Conservation (phyloP, 2,329 filamentous ascomycete genomes). For the Fusarium ambrosium region DNA sequence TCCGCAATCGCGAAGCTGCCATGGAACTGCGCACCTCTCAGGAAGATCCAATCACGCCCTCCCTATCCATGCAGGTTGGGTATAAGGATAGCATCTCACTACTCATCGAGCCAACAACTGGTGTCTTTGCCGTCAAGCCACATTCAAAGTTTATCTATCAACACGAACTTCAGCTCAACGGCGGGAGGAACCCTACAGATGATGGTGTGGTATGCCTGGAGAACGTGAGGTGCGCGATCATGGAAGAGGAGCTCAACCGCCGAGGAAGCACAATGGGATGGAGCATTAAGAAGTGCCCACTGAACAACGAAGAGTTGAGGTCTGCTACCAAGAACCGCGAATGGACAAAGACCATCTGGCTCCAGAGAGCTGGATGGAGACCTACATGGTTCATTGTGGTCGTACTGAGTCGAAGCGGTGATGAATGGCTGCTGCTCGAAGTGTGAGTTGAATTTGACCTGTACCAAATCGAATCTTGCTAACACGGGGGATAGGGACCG, state of each 20-base stretch:
- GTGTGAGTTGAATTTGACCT: conserved; percentile 59
- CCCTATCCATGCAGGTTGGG: conserved; percentile 78
- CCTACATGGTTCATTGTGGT: conserved; percentile 79
- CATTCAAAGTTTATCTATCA: conserved; percentile 68
- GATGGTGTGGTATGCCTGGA: conserved; percentile 72
- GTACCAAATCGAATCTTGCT: conserved; percentile 18
- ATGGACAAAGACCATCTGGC: conserved; percentile 75
- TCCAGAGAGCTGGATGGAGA: conserved; percentile 79
- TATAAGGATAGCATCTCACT: conserved; percentile 71
- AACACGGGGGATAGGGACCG: conserved; percentile 45
- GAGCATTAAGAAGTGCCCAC: conserved; percentile 64
- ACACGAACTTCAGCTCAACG: conserved; percentile 76
- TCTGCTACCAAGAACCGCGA: conserved; percentile 73
- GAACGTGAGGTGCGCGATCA: conserved; percentile 70
- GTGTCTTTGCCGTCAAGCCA: conserved; percentile 79
- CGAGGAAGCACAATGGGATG: conserved; percentile 75
- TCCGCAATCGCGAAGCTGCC: conserved; percentile 69
- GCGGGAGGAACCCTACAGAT: conserved; percentile 66
- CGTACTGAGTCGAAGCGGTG: conserved; percentile 78
- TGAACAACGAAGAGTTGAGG: conserved; percentile 68
- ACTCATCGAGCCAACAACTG: conserved; percentile 82
- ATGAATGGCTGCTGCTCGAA: conserved; percentile 83
- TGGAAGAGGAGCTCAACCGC: conserved; percentile 72
- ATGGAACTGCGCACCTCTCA: conserved; percentile 70
- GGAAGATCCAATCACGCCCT: conserved; percentile 75